Evolutionary conservation across 192 early-diverging fungal genomes (phyloP).

Genomic region (Rhizophagus clarus): DNA sequence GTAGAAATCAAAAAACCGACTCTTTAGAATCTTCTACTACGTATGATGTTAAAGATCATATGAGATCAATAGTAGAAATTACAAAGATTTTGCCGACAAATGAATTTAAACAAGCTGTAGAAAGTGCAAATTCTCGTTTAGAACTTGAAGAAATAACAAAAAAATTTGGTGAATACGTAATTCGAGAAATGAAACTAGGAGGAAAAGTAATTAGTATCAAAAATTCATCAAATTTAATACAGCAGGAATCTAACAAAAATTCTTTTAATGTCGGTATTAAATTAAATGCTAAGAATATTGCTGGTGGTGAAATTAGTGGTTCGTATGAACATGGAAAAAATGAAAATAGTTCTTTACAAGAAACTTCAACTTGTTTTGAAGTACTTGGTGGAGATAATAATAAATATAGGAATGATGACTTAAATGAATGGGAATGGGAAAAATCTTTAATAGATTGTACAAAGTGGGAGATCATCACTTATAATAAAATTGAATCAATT

Average conservation of each 20-base stretch:
- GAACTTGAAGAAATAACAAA: background rate
- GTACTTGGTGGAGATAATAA: background rate
- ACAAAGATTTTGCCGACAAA: background rate
- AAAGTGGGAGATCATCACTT: background rate
- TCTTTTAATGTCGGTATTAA: background rate
- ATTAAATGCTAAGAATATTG: too few relatives aligned
- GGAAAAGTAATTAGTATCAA: background rate
- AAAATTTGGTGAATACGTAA: background rate
- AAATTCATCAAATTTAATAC: background rate
- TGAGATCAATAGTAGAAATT: background rate
- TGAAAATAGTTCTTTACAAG: background rate
- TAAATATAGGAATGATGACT: background rate
- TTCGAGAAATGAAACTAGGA: background rate
- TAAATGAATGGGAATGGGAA: background rate
- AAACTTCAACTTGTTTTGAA: background rate
- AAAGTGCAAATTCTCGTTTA: background rate
- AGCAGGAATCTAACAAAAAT: background rate
- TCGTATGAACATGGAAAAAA: background rate
- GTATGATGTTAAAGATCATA: background rate
- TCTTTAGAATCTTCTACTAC: background rate
- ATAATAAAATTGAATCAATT: background rate
- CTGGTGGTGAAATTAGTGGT: too few relatives aligned
- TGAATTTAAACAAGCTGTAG: background rate
- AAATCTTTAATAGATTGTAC: background rate
- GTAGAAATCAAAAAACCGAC: background rate